phyloP scores from a whole-genome alignment of 495 filamentous ascomycete genomes.

The Delitschia confertaspora region DNA sequence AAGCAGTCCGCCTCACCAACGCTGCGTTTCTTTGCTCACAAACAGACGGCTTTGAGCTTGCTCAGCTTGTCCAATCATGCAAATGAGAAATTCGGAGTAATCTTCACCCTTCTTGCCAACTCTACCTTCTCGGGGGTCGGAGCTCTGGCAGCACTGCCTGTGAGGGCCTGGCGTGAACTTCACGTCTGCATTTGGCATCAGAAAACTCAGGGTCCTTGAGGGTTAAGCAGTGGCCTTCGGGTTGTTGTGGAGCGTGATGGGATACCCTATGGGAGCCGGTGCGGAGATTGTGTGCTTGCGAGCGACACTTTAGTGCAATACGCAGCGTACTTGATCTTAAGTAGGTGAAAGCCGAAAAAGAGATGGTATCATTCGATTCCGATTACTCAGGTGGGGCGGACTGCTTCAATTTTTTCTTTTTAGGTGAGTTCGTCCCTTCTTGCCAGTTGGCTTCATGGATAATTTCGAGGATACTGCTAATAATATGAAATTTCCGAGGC shows the following conservation, averaged over 20 bases:
- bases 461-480: slow-evolving; percentile 32
- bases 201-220: slow-evolving; percentile 70
- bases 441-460: background rate
- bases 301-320: slow-evolving; percentile 98
- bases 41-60: slow-evolving; percentile 52
- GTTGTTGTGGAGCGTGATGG: slow-evolving; percentile 5
- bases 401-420: slow-evolving; percentile 52
- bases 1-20: slow-evolving; percentile 89
- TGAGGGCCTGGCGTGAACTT: slow-evolving; percentile 83
- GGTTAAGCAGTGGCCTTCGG: slow-evolving; percentile 34
- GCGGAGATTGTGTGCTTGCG: slow-evolving; percentile 40
- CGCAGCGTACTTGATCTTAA: slow-evolving; percentile 64
- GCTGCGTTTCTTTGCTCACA: slow-evolving; percentile 99
- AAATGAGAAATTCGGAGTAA: slow-evolving; percentile 99
- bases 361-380: slow-evolving; percentile 91
- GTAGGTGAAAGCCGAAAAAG: slow-evolving; percentile 36
- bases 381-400: slow-evolving; percentile 87
- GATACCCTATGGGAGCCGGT: slow-evolving; percentile 38
- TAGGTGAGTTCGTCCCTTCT: slow-evolving; percentile 46
- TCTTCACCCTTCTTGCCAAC: slow-evolving; percentile 62
- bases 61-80: slow-evolving; percentile 41
- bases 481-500: slow-evolving; percentile 5
- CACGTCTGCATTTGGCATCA: slow-evolving; percentile 97
- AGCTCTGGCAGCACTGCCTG: slow-evolving; percentile 56
- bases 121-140: slow-evolving; percentile 33